These are phyloP conservation scores for Globisporangium cystogenes DNA, from an alignment of 352 stramenopile genomes.

Conservation along the genomic window DNA sequence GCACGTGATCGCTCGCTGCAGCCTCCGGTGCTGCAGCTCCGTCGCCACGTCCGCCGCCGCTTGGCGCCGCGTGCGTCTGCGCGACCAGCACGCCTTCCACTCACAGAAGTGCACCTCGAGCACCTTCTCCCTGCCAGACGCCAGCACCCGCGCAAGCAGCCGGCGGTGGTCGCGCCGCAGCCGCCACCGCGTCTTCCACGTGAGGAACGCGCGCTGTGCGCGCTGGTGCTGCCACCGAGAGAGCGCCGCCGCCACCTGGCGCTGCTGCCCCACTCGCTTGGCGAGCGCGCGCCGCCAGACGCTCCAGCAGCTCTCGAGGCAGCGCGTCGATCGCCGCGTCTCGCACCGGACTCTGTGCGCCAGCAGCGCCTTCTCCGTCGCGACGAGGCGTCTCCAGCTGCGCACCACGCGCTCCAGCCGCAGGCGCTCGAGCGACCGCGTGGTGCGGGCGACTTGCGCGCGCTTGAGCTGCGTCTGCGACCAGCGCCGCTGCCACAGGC, in stretches of 20 bases:
- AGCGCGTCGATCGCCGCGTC: neutral
- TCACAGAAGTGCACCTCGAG: slow-evolving; percentile 18
- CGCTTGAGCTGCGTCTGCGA: slow-evolving; percentile 2
- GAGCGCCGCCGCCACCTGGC: slow-evolving; percentile 13
- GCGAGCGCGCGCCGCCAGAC: slow-evolving; percentile 15
- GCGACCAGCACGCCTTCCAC: slow-evolving; percentile 16
- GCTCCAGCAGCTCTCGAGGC: slow-evolving; percentile 13
- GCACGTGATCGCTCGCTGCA: slow-evolving; percentile 1
- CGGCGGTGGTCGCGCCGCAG: slow-evolving; percentile 22
- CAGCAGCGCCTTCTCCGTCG: slow-evolving; percentile 1
- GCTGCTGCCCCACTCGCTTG: slow-evolving; percentile 9
- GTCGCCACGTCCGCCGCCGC: neutral
- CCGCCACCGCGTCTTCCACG: slow-evolving; percentile 28
- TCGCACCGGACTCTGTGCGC: neutral
- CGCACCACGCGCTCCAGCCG: slow-evolving; percentile 2
- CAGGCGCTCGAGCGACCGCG: slow-evolving; percentile 8
- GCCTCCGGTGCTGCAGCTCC: slow-evolving; percentile 1
- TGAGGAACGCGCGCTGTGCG: slow-evolving; percentile 19
- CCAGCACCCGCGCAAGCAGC: slow-evolving; percentile 12
- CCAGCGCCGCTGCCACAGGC: slow-evolving; percentile 17
- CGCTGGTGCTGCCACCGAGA: slow-evolving; percentile 22
- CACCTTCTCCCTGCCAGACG: slow-evolving; percentile 12
- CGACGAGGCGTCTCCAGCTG: slow-evolving; percentile 12
- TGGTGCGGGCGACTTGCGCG: neutral
- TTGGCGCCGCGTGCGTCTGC: neutral